Conservation (phyloP, 2,329 filamentous ascomycete genomes). For the Scytalidium sp. region DNA sequence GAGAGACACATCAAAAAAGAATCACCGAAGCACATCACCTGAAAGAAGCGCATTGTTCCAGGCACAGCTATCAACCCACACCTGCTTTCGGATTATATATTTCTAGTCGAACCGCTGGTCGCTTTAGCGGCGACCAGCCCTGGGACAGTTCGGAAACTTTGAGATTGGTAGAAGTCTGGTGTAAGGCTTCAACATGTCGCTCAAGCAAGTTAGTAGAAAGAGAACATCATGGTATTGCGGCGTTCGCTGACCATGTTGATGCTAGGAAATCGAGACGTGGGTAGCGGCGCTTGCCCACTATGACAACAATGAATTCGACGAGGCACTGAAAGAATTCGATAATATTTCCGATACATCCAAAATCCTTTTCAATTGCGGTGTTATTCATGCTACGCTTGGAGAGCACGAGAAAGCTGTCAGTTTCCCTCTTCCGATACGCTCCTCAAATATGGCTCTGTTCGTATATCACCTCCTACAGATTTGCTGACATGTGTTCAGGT, state of each 20-base stretch:
- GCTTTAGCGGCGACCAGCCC: conserved; percentile 14
- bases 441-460: background rate
- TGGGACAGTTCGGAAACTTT: conserved; percentile 1
- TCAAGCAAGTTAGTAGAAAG: conserved; percentile 36
- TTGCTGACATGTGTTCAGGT: conserved; percentile 57
- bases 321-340: conserved; percentile 79
- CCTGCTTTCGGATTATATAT: background rate
- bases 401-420: conserved; percentile 94
- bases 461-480: background rate
- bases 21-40: too few relatives aligned
- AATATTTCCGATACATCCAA: conserved; percentile 93
- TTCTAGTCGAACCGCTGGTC: conserved; percentile 14
- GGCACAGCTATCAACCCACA: background rate
- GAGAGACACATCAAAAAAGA: too few relatives aligned
- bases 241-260: conserved; percentile 1
- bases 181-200: conserved; percentile 31
- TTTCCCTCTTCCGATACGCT: conserved; percentile 18
- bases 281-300: conserved; percentile 87
- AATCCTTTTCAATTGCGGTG: conserved; percentile 97
- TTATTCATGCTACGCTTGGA: conserved; percentile 93
- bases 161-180: conserved; percentile 5
- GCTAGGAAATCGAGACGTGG: conserved; percentile 95
- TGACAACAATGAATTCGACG: conserved; percentile 97
- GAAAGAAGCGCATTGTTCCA: background rate
- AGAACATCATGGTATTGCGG: background rate